phyloP scores from a whole-genome alignment of 2,329 filamentous ascomycete genomes.

The Verticillium nonalfalfae region DNA sequence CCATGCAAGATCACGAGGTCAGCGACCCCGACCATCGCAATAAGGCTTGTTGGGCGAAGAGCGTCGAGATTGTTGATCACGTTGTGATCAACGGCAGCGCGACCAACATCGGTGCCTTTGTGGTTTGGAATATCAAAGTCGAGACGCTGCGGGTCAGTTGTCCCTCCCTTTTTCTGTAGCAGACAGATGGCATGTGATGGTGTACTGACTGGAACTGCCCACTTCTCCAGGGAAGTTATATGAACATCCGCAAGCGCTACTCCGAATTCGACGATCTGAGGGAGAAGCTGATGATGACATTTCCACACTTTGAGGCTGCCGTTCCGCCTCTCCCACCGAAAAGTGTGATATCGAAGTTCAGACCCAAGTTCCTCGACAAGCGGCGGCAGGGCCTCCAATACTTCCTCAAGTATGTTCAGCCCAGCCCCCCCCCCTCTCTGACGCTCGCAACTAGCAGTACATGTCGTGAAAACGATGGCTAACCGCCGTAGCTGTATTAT shows the following conservation, averaged over 20 bases:
- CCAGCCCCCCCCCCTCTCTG: background rate
- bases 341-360: constrained; percentile 81
- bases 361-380: constrained; percentile 78
- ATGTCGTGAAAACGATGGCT: constrained; percentile 7
- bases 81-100: constrained; percentile 50
- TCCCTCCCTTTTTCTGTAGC: background rate
- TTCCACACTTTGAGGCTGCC: constrained; percentile 77
- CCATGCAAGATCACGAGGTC: constrained; percentile 55
- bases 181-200: background rate
- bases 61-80: constrained; percentile 52
- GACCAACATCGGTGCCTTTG: constrained; percentile 73
- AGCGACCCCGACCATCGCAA: constrained; percentile 43
- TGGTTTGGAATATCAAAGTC: constrained; percentile 88
- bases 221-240: constrained; percentile 46
- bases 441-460: background rate
- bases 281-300: constrained; percentile 65
- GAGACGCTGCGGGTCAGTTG: constrained; percentile 71
- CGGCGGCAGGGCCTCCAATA: constrained; percentile 79
- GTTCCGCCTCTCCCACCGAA: constrained; percentile 89
- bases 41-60: constrained; percentile 58
- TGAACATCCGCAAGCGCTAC: constrained; percentile 68
- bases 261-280: constrained; percentile 90
- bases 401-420: constrained; percentile 73
- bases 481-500: constrained; percentile 65
- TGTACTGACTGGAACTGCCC: constrained; percentile 8